Percentiles rank a stretch among this genome's conserved stretches.
These are phyloP conservation scores for Laburnicola sp. DNA, from an alignment of 2,329 filamentous ascomycete genomes.

Conservation along the genomic window DNA sequence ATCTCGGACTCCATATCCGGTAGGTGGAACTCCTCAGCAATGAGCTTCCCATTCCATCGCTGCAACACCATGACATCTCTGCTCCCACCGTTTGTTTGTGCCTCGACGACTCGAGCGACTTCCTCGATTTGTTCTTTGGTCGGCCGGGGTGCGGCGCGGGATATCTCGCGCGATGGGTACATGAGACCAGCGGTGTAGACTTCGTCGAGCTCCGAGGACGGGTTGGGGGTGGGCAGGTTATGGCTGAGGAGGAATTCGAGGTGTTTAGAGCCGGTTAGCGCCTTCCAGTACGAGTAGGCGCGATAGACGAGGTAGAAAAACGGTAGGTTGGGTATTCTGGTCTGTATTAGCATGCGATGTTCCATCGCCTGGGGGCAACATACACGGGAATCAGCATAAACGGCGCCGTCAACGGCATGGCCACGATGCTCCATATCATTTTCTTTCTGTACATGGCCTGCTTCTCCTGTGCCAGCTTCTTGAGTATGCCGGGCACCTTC, in stretches of 20 bases:
- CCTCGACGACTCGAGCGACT: slow-evolving; percentile 44
- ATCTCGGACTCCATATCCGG: slow-evolving; percentile 58
- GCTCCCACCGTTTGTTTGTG: slow-evolving; percentile 45
- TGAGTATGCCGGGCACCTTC: slow-evolving; percentile 67
- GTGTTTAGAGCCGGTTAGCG: slow-evolving; percentile 80
- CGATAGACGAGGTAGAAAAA: slow-evolving; percentile 96
- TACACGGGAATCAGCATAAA: slow-evolving; percentile 85
- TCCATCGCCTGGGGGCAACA: slow-evolving; percentile 41
- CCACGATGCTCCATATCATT: slow-evolving; percentile 70
- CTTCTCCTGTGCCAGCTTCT: slow-evolving; percentile 74
- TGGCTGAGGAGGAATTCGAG: slow-evolving; percentile 79
- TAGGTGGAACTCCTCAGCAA: slow-evolving; percentile 53
- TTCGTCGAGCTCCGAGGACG: slow-evolving; percentile 71
- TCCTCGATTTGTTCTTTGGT: slow-evolving; percentile 43
- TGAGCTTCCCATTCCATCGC: slow-evolving; percentile 55
- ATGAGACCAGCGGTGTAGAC: slow-evolving; percentile 65
- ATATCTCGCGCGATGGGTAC: slow-evolving; percentile 47
- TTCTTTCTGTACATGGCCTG: slow-evolving; percentile 75
- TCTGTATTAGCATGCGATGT: slow-evolving; percentile 7
- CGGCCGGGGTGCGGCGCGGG: slow-evolving; percentile 45
- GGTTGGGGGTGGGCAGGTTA: slow-evolving; percentile 66
- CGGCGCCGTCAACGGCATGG: slow-evolving; percentile 72
- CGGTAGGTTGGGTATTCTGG: slow-evolving; percentile 84
- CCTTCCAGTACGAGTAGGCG: slow-evolving; percentile 62
- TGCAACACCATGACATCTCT: slow-evolving; percentile 55